phyloP scores from a whole-genome alignment of 129 eudicot genomes.

The Gnaphalium uliginosum region DNA sequence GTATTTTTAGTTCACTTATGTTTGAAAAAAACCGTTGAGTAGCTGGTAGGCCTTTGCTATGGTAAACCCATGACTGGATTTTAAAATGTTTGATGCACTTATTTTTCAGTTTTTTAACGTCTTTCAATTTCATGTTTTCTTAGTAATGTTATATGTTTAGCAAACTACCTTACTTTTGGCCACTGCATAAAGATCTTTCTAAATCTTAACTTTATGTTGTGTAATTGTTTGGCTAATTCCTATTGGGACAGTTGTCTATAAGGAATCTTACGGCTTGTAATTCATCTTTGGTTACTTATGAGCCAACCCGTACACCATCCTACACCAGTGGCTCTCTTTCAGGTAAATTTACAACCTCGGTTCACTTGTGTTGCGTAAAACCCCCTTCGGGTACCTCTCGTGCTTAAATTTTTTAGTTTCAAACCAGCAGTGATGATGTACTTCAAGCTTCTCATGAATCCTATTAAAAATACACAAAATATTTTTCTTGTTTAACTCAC shows the following conservation, averaged over 20 bases:
- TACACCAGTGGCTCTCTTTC: slow-evolving; percentile 21
- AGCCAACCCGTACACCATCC: neutral
- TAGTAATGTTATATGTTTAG: slow-evolving; percentile 13
- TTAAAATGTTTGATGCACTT: slow-evolving; percentile 37
- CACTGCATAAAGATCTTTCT: neutral
- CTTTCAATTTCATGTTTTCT: neutral
- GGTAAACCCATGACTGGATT: slow-evolving; percentile 36
- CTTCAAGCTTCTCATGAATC: neutral
- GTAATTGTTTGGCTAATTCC: neutral
- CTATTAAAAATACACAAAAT: neutral
- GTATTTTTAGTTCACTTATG: slow-evolving; percentile 25
- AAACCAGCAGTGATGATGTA: neutral
- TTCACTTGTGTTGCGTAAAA: neutral
- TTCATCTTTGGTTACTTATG: neutral
- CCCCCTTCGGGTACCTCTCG: neutral
- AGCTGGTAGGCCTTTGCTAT: slow-evolving; percentile 35
- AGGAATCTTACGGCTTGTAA: neutral
- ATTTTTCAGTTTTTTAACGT: slow-evolving; percentile 13
- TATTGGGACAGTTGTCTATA: neutral
- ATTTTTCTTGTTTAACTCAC: neutral
- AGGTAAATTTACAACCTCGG: slow-evolving; percentile 19
- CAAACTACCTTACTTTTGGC: neutral
- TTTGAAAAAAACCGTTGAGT: slow-evolving; percentile 38
- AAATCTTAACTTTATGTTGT: neutral
- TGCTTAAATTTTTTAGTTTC: neutral